These are phyloP conservation scores for Coriaria nepalensis DNA, from an alignment of 306 rosid species.

Conservation along the genomic window DNA sequence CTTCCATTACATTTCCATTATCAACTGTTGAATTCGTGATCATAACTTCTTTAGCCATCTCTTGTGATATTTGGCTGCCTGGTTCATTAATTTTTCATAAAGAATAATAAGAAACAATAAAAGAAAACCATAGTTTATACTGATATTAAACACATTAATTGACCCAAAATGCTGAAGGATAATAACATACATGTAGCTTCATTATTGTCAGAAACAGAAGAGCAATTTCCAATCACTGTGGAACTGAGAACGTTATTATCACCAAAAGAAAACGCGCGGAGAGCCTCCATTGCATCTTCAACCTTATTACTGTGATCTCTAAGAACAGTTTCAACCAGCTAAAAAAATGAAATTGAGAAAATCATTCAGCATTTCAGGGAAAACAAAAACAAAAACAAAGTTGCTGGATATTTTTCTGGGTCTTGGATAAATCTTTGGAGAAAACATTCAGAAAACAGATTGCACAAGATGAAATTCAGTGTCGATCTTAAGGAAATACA, in stretches of 20 bases:
- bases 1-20: constrained; percentile 5
- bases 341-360: constrained; percentile 3
- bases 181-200: constrained; percentile 14
- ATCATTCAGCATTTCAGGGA: background rate
- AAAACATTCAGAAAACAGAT: too few relatives aligned
- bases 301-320: constrained; percentile 14
- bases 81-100: background rate
- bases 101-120: background rate
- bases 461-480: too few relatives aligned
- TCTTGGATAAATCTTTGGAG: too few relatives aligned
- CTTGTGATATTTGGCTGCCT: constrained; percentile 21
- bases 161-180: background rate
- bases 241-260: constrained; percentile 11
- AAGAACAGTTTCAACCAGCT: constrained; percentile 17
- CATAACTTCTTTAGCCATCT: constrained; percentile 13
- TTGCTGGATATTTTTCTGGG: too few relatives aligned
- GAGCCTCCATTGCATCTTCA: constrained; percentile 21
- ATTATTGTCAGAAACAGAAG: constrained; percentile 10
- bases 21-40: background rate
- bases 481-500: too few relatives aligned
- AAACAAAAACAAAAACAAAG: background rate
- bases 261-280: constrained; percentile 9
- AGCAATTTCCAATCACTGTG: constrained; percentile 6
- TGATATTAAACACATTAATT: too few relatives aligned
- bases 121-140: too few relatives aligned